Conservation (phyloP, 805 yeast species). For the Henningerozyma blattae region DNA sequence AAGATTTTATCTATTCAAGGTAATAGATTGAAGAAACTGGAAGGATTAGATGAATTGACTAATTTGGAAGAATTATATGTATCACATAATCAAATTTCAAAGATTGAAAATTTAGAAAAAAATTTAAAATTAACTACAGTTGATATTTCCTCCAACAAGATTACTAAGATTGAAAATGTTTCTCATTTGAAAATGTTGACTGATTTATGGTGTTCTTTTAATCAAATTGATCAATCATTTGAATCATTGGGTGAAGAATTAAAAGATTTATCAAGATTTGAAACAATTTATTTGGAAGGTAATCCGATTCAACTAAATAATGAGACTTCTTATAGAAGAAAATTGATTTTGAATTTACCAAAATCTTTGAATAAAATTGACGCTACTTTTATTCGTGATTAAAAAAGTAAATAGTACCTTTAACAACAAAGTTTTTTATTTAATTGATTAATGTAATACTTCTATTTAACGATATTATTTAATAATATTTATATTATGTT, state of each 20-base stretch:
- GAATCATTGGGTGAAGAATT: conserved; percentile 58
- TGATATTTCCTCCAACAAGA: conserved; percentile 70
- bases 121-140: conserved; percentile 55
- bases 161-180: conserved; percentile 50
- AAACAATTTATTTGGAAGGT: conserved; percentile 88
- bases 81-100: conserved; percentile 69
- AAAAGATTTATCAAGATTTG: conserved; percentile 48
- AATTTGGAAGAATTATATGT: conserved; percentile 78
- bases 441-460: no score
- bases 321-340: conserved; percentile 77
- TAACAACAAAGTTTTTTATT: no score
- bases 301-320: conserved; percentile 72
- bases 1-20: conserved; percentile 80
- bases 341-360: conserved; percentile 52
- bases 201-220: conserved; percentile 89
- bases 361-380: conserved; percentile 73
- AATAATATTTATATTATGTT: no score
- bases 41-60: conserved; percentile 62
- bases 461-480: no score
- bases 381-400: conserved; percentile 56
- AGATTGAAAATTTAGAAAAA: conserved; percentile 67
- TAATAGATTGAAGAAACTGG: conserved; percentile 64
- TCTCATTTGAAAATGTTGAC: conserved; percentile 59
- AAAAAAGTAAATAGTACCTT: no score
- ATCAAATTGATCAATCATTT: conserved; percentile 49